Evolutionary conservation across 176 grass and related monocot species (phyloP).

Genomic region (Cenchrus purpureus): DNA sequence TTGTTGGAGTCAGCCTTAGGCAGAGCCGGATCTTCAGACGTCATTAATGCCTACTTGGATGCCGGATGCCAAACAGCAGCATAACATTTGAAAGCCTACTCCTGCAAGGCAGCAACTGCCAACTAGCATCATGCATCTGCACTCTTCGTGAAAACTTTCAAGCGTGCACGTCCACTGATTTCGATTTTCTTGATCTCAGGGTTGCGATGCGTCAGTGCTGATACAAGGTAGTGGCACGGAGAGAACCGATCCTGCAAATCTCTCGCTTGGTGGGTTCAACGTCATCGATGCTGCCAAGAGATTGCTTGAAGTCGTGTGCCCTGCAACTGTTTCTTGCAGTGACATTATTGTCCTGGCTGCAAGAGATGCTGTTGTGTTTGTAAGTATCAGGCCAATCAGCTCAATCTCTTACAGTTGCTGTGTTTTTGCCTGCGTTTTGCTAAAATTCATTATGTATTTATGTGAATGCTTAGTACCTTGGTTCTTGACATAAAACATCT

Average conservation of each 20-base stretch:
- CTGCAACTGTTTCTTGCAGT: slow-evolving; percentile 83
- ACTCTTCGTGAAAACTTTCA: neutral
- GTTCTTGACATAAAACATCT: neutral
- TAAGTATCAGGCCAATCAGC: slow-evolving; percentile 44
- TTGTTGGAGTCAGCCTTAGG: neutral
- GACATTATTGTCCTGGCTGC: slow-evolving; percentile 85
- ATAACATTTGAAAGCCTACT: neutral
- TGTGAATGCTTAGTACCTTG: neutral
- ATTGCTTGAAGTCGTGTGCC: slow-evolving; percentile 77
- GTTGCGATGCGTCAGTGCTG: slow-evolving; percentile 92
- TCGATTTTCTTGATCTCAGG: slow-evolving; percentile 50
- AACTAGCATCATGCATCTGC: neutral
- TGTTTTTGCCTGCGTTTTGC: neutral
- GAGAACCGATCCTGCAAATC: slow-evolving; percentile 87
- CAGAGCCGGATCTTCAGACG: neutral
- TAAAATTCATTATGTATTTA: neutral
- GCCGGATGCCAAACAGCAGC: neutral
- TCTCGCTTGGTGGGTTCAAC: slow-evolving; percentile 82
- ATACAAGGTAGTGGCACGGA: slow-evolving; percentile 76
- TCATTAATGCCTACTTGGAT: neutral
- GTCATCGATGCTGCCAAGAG: slow-evolving; percentile 79
- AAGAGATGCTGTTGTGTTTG: slow-evolving; percentile 83
- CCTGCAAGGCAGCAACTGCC: neutral
- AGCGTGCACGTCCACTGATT: neutral
- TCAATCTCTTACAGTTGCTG: neutral